These are phyloP conservation scores for Fraxinus ornus DNA, from an alignment of 305 asterid species.

Conservation along the genomic window DNA sequence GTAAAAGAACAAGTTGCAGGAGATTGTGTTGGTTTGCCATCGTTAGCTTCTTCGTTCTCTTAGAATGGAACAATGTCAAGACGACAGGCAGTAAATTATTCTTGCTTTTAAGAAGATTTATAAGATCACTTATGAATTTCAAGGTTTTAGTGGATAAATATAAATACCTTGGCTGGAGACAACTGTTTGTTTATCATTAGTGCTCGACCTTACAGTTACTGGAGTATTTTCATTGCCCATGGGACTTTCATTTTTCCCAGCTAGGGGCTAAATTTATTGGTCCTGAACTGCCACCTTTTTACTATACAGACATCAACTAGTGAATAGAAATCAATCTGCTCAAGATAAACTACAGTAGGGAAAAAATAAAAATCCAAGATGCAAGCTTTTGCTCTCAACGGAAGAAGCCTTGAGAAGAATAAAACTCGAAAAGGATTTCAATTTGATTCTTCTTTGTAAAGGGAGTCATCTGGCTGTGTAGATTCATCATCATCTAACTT, in stretches of 20 bases:
- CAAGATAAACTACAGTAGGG: slow-evolving; percentile 4
- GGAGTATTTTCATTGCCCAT: slow-evolving; percentile 31
- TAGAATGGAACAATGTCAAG: slow-evolving; percentile 13
- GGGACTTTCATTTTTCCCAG: slow-evolving; percentile 36
- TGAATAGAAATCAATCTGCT: slow-evolving; percentile 68
- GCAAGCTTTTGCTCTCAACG: not conserved
- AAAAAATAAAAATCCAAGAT: slow-evolving; percentile 2
- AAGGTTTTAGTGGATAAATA: not conserved
- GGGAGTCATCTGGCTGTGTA: slow-evolving; percentile 39
- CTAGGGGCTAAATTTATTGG: slow-evolving; percentile 27
- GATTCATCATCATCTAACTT: slow-evolving; percentile 48
- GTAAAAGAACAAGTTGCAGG: slow-evolving; percentile 28
- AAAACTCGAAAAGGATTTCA: no score
- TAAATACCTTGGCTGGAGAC: slow-evolving; percentile 46
- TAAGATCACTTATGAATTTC: no score
- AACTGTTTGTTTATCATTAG: slow-evolving; percentile 33
- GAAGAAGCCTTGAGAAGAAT: not conserved
- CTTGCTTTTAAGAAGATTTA: not conserved
- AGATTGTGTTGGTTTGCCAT: slow-evolving; percentile 21
- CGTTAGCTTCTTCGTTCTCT: slow-evolving; percentile 28
- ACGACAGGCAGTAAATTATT: not conserved
- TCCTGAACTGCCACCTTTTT: slow-evolving; percentile 35
- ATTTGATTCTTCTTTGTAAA: no score
- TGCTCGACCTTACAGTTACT: slow-evolving; percentile 27
- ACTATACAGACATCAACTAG: slow-evolving; percentile 72